phyloP scores from a whole-genome alignment of 169 alveolate genomes.

The Cyclospora cayetanensis region DNA sequence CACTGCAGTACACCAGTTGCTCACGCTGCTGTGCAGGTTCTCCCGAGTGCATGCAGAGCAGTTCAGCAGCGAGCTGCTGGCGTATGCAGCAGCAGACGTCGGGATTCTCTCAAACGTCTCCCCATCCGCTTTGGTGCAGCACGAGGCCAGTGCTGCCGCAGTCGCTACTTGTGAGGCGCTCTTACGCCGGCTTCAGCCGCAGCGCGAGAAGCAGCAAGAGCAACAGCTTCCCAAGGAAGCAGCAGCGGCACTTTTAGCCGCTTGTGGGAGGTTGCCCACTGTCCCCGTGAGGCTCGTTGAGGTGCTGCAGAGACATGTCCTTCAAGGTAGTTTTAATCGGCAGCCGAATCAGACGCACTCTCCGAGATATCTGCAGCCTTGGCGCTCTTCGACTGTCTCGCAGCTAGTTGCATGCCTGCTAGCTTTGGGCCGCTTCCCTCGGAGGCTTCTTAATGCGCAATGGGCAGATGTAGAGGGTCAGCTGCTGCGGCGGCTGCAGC shows the following conservation, averaged over 20 bases:
- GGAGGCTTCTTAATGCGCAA: not conserved
- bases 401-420: constrained; percentile 9
- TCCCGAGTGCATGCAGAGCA: not conserved
- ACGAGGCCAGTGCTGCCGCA: not conserved
- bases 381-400: not conserved
- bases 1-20: not conserved
- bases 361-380: not conserved
- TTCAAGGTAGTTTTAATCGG: not conserved
- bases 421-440: constrained; percentile 17
- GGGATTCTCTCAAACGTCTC: not conserved
- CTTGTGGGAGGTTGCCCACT: constrained; percentile 12
- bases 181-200: not conserved
- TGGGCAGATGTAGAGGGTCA: constrained; percentile 1
- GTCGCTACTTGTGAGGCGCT: not conserved
- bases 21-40: not conserved
- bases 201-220: not conserved
- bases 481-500: constrained; percentile 5
- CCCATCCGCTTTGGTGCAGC: not conserved
- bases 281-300: constrained; percentile 22
- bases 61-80: not conserved
- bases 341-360: not conserved
- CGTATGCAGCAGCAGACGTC: not conserved
- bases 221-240: not conserved
- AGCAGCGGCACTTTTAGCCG: constrained; percentile 16
- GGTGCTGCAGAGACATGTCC: not conserved